Conservation (phyloP, 495 filamentous ascomycete genomes). For the Cetradonia linearis region DNA sequence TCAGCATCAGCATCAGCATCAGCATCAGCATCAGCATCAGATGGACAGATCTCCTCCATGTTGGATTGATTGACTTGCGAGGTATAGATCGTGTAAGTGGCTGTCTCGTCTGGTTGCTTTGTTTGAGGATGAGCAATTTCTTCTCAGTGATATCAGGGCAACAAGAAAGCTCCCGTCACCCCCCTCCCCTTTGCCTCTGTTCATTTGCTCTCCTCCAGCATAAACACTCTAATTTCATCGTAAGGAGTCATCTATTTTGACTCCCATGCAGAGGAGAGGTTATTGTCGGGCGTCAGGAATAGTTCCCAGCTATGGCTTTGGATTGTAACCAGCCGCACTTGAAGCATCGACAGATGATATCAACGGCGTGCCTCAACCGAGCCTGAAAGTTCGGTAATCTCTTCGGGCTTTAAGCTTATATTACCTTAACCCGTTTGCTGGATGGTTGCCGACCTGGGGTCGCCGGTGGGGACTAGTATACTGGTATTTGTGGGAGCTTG, state of each 20-base stretch:
- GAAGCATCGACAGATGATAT: background rate
- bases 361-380: background rate
- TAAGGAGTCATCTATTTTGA: background rate
- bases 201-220: background rate
- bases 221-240: background rate
- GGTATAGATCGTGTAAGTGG: background rate
- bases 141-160: background rate
- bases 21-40: conserved; percentile 4
- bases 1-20: no score
- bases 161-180: background rate
- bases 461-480: background rate
- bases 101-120: background rate
- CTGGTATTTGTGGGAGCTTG: no score
- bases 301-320: background rate
- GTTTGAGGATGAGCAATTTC: background rate
- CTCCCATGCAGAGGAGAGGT: background rate
- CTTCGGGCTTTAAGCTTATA: conserved; percentile 1
- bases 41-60: background rate
- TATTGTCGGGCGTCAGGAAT: background rate
- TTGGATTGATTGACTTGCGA: background rate
- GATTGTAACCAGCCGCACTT: background rate
- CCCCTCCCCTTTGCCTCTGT: background rate
- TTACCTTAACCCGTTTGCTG: background rate
- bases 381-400: background rate
- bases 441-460: no score